Evolutionary conservation across 176 grass and related monocot species (phyloP), one percentile per base, ranked within the genome.

Genomic region (Oryza glaberrima): DNA sequence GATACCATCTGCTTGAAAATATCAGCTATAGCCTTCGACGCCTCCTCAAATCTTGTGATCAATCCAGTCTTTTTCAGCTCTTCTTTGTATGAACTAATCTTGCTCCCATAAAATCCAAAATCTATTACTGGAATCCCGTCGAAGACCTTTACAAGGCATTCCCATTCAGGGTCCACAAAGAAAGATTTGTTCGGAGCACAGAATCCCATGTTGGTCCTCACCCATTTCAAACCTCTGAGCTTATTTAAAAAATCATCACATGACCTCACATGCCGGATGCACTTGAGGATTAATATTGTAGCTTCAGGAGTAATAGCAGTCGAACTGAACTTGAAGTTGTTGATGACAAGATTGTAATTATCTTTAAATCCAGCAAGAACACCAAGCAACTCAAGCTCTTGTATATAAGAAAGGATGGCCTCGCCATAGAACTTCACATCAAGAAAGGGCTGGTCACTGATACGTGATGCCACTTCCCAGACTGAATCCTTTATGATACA

Each of bases 121-220:
- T 97, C 90, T 82, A 97, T 83, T 13, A 94, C 3, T 3, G 90
- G 85, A 79, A 86, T 32, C 12, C 9, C 64, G 2, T 83, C 14
- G 7, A 94, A 82, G 10, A 88, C 38, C 47, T 86, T 88, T 5
- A 87, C 23, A 72, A 97, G 89, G 67, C 83, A 85, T 20, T 84
- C 82, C 89, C 89, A 94, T 65, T 86, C 77, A 54, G 87, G 72
- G 63, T 77, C 30, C 13, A 82, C 76, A 74, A 94, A 77, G 80
- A 94, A 88, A n/a, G 90, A 76, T 69, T 85, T 69, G 36, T 49
- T 67, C 8, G 92, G 89, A 79, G 52, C 7, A 80, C 75, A 52
- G 51, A 92, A 83, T 48, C 94, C 94, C 79, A 94, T 44, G 65
- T 36, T 92, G 41, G 94, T 97, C 71, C 88, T 97, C 41, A 94